Evolutionary conservation across 2,329 filamentous ascomycete genomes (phyloP).

Genomic region (Alternaria alternata): DNA sequence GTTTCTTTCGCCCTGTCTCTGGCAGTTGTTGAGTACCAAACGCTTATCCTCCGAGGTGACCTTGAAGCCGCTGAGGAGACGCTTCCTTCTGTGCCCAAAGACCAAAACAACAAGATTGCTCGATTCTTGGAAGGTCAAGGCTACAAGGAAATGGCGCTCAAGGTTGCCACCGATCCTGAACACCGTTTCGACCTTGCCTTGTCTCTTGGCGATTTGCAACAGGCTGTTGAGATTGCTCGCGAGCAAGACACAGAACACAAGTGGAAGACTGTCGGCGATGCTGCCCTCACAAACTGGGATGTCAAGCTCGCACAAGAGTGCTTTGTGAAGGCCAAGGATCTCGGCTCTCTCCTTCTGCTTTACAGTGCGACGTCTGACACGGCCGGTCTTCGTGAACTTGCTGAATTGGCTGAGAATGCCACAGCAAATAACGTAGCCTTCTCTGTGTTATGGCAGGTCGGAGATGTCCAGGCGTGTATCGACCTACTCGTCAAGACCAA

Average conservation of each 20-base stretch:
- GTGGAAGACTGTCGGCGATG: slow-evolving; percentile 97
- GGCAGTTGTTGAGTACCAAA: slow-evolving; percentile 95
- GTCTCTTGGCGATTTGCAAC: slow-evolving; percentile 80
- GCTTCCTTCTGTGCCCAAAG: slow-evolving; percentile 81
- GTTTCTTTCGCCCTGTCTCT: slow-evolving; percentile 91
- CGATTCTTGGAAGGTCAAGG: slow-evolving; percentile 97
- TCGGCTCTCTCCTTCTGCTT: slow-evolving; percentile 86
- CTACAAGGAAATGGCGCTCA: slow-evolving; percentile 92
- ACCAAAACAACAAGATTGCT: slow-evolving; percentile 97
- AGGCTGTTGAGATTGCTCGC: slow-evolving; percentile 83
- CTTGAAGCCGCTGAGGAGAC: slow-evolving; percentile 90
- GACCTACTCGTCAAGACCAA: slow-evolving; percentile 81
- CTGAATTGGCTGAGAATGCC: slow-evolving; percentile 75
- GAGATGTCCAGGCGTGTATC: slow-evolving; percentile 82
- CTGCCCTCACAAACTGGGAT: slow-evolving; percentile 86
- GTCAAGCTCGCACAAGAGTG: slow-evolving; percentile 89
- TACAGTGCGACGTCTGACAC: slow-evolving; percentile 86
- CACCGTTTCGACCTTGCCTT: slow-evolving; percentile 96
- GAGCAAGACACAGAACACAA: slow-evolving; percentile 91
- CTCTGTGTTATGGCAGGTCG: slow-evolving; percentile 85
- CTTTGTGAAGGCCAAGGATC: slow-evolving; percentile 88
- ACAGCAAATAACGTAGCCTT: slow-evolving; percentile 94
- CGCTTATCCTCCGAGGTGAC: slow-evolving; percentile 89
- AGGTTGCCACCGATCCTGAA: slow-evolving; percentile 92
- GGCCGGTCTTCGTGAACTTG: slow-evolving; percentile 75